Evolutionary conservation across 1,284 basidiomycete species (phyloP), one percentile per base, ranked within the genome.

Genomic region (Butyriboletus appendiculatus): DNA sequence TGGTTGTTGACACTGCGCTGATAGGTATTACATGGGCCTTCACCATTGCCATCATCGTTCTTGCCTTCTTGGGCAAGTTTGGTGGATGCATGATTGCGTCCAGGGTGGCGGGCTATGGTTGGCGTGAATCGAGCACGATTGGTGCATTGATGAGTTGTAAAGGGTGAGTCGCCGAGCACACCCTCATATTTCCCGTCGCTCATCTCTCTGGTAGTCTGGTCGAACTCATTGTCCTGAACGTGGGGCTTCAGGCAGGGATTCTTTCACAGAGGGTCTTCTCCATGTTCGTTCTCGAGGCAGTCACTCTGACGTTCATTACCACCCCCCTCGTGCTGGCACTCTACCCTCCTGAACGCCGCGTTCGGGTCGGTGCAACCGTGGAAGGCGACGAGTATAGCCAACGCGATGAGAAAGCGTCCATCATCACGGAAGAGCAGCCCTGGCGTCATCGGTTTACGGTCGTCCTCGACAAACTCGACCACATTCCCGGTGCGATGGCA

Each of bases 121-220:
- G 80, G 76, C 80, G 96, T 55, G 96, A 98, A 71, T 81, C 88
- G 0, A 81, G 85, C 33, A 88, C 95, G 0, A 88, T 98, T 51
- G 96, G 96, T 1, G 87, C 89, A 24, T 74, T 99, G 57, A 98
- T 99, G 96, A 90, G 86, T 65, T 98, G 96, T 72, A 98, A 98
- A 77, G 95, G 95, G 85, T 92, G 53, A 52, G 78, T 67, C 8
- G 26, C 6, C 45, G 5, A 24, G 9, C 3, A 9, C 7, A 16
- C 32, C 4, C 10, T 24, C 6, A 10, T 53, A 11, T 3, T 26
- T 16, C 42, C 30, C 35, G 26, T 30, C 20, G 33, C 47, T 53
- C 4, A 49, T 26, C 11, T 5, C 5, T 11, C 22, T 16, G n/a
- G 6, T 50, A 90, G 89, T 56, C 76, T 94, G 10, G 88, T 94